Base-by-base conservation (phyloP, 352 stramenopile species). In the Phytophthora cactorum region DNA sequence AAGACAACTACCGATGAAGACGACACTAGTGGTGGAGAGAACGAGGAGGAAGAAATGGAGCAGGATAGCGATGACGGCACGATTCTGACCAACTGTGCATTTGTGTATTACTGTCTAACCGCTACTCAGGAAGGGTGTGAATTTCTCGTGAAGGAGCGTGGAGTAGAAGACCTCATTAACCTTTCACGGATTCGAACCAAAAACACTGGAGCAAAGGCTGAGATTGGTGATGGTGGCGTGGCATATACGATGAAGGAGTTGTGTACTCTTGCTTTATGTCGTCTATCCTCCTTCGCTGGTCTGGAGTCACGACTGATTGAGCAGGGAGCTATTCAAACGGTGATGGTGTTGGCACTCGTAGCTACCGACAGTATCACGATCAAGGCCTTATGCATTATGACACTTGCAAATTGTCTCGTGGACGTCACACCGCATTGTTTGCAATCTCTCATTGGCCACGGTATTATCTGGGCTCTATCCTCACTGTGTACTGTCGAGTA, bases 301-400 rank as follows among this genome's bases (percentile, higher is more conserved):
- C 69, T 92, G 1, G 84, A 92, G 14, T 74, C 77, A 6, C 71
- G 76, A 15, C 58, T 94, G 5, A 89, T 94, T 49, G 86, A 94
- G 29, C 79, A 92, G 57, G 86, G 86, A 1, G 82, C 82, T 10
- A 82, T 94, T 59, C 77, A 90, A 46, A 79, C 82, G 2, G 69
- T 89, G 34, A 81, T 94, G 72, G 77, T 93, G 22, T 74, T 93
- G 54, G 84, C 86, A 28, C 77, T 94, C 11, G 86, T 94, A 31
- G 80, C 82, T 29, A 90, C 85, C 0, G 84, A 92, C 62, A 88
- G 65, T 28, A 39, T 70, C 1, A 66, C 57, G 5, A 91, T 93
- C 74, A 94, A 93, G 59, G 71, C 78, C 12, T 55, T 91, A 25
- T 92, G 84, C 41, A 75, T 92, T 60, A 90, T 91, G 70, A 88